These are phyloP conservation scores for Meira miltonrushii DNA, from an alignment of 1,284 basidiomycete species.

Conservation along the genomic window DNA sequence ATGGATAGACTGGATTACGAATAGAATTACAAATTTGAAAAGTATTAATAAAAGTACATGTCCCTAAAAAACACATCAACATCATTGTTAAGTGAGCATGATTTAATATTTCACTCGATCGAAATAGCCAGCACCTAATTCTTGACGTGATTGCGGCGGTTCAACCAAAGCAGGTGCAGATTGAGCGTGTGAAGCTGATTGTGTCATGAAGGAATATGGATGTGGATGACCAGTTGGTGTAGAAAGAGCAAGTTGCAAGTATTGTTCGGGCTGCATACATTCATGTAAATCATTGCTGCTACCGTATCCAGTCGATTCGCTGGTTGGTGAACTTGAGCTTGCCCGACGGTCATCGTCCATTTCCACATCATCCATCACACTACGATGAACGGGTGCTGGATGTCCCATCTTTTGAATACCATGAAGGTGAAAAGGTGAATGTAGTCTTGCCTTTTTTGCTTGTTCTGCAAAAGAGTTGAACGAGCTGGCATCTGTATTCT, in stretches of 20 bases:
- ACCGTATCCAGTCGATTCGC: neutral
- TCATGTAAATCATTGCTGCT: neutral
- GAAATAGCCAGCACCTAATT: slow-evolving; percentile 2
- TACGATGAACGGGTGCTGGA: too few relatives aligned
- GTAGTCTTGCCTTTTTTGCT: neutral
- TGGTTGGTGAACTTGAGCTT: neutral
- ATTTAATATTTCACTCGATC: neutral
- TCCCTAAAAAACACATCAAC: too few relatives aligned
- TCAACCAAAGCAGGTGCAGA: neutral
- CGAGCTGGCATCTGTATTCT: too few relatives aligned
- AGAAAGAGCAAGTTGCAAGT: neutral
- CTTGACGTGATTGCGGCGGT: neutral
- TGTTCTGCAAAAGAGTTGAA: neutral
- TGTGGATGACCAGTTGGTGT: slow-evolving; percentile 2
- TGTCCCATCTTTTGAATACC: too few relatives aligned
- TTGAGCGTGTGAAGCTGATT: too few relatives aligned
- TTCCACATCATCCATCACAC: neutral
- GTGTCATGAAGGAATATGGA: neutral
- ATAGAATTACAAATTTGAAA: too few relatives aligned
- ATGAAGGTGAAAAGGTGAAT: neutral
- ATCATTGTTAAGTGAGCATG: too few relatives aligned
- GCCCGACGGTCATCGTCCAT: neutral
- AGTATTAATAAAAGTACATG: too few relatives aligned
- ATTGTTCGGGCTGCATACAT: neutral
- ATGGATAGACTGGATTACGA: too few relatives aligned